Evolutionary conservation across 139 green algal species (phyloP).

Genomic region (Choricystis sp.): DNA sequence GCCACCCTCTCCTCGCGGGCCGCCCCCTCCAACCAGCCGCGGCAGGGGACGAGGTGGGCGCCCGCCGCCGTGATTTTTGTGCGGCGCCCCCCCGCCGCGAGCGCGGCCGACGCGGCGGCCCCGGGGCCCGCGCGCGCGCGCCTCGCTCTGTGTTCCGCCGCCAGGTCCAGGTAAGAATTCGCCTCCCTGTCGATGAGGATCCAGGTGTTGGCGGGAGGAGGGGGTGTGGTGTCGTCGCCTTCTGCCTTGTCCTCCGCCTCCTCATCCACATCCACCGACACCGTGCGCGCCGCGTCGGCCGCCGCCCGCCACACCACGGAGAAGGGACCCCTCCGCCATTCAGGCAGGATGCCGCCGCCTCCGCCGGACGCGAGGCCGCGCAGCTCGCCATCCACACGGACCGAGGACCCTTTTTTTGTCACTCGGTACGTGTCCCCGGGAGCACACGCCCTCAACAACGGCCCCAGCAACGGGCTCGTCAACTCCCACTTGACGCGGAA

Average conservation of each 20-base stretch:
- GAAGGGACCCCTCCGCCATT: not conserved
- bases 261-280: too few relatives aligned
- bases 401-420: not conserved
- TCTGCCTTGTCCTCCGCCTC: not conserved
- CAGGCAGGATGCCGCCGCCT: not conserved
- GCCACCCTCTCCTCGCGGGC: not conserved
- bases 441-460: constrained; percentile 48
- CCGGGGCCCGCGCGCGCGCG: too few relatives aligned
- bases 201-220: not conserved
- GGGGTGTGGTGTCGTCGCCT: too few relatives aligned
- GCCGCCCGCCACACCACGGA: not conserved
- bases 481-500: constrained; percentile 45
- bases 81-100: too few relatives aligned
- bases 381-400: not conserved
- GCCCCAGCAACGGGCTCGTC: constrained; percentile 42
- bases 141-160: not conserved
- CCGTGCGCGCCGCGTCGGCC: too few relatives aligned
- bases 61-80: not conserved
- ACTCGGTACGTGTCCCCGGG: constrained; percentile 57
- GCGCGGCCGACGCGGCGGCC: not conserved
- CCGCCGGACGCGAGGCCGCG: not conserved
- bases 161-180: not conserved
- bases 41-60: too few relatives aligned
- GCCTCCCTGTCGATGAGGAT: not conserved
- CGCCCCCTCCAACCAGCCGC: not conserved